Conservation (phyloP, 768 basidiomycete genomes). For the Wakefieldia striispora region DNA sequence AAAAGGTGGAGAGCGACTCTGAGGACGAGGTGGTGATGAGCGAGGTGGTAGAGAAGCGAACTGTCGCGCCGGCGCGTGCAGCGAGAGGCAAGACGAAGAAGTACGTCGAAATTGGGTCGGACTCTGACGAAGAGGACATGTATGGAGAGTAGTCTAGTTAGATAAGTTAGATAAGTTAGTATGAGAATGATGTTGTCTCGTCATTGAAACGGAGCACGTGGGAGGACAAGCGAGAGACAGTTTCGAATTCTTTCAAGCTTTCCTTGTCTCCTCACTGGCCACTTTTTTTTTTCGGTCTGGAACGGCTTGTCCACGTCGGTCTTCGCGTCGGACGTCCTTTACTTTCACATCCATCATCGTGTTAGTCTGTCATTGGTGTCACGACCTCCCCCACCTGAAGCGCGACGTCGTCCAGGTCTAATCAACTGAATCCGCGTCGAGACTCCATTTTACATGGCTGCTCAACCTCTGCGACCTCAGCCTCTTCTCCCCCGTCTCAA, state of each 20-base stretch:
- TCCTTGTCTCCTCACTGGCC: not conserved
- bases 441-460: too few species aligned
- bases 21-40: constrained; percentile 40
- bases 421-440: too few species aligned
- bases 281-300: not conserved
- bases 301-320: constrained; percentile 4
- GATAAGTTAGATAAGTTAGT: too few species aligned
- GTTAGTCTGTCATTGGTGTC: too few species aligned
- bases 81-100: constrained; percentile 52
- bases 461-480: constrained; percentile 32
- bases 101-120: constrained; percentile 59
- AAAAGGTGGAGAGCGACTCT: constrained; percentile 40
- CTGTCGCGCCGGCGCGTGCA: constrained; percentile 45
- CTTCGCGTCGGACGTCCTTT: too few species aligned
- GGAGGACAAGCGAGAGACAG: constrained; percentile 10
- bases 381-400: too few species aligned
- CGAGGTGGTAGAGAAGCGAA: constrained; percentile 41
- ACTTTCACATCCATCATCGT: too few species aligned
- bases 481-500: constrained; percentile 55
- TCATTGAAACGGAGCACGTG: constrained; percentile 11
- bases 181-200: not conserved
- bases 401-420: too few species aligned
- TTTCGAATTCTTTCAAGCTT: constrained; percentile 1
- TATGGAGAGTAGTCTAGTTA: constrained; percentile 37
- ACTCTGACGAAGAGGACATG: constrained; percentile 41